Evolutionary conservation across 2,329 filamentous ascomycete species (phyloP), one percentile per base, ranked within the genome.

Genomic region (Neonectria sp.): DNA sequence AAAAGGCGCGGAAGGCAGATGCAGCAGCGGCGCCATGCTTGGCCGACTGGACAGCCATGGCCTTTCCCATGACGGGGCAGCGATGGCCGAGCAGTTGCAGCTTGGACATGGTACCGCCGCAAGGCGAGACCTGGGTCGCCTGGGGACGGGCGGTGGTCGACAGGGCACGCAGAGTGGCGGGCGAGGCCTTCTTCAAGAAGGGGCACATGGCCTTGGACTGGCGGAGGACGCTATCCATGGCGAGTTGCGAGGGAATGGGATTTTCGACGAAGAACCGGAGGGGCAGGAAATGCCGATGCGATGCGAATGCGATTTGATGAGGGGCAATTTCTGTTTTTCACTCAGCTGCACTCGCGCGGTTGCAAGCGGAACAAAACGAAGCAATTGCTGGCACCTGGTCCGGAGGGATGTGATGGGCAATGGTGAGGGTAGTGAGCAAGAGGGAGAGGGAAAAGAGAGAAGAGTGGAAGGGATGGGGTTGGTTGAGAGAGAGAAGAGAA

Each of bases 21-120:
- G 83, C 85, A 59, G 86, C 82, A 67, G 84, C 81, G 59, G 83
- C 82, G 59, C 85, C 82, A 56, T 85, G 80, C 78, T 88, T 87
- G 70, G 89, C 86, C 52, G 89, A 89, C 87, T 98, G 95, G 45
- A 98, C 92, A 68, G 94, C 93, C 81, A 99, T 90, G 48, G 96
- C 96, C 88, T 98, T 97, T 82, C 95, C 95, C 96, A 99, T 99
- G 82, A 99, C 92, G 66, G 96, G 96, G 89, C 96, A 99, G 82
- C 95, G 94, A 79, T 95, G 92, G 77, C 94, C 96, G 78, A 97
- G 91, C 74, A 96, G 90, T 86, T 98, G 96, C 77, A 99, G 89
- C 85, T 97, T 98, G 78, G 95, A 97, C 90, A 98, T 97, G 83
- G 94, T 94, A 77, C 95, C 94, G 73, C 95, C 95, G 77, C 95